phyloP scores from a whole-genome alignment of 805 yeast species.

The Candida krabiensis region DNA sequence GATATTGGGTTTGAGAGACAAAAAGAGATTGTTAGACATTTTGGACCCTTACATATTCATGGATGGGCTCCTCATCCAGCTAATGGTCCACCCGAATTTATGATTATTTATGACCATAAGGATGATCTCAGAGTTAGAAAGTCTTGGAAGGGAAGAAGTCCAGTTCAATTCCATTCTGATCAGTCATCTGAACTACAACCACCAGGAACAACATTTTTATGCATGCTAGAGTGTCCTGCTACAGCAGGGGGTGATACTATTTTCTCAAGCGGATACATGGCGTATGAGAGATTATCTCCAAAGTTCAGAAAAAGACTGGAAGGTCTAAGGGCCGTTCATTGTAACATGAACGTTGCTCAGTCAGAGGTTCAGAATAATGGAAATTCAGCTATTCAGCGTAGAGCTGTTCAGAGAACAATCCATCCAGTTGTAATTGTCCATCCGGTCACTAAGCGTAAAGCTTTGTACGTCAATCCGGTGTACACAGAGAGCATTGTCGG shows the following conservation, averaged over 20 bases:
- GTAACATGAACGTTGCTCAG: conserved; percentile 69
- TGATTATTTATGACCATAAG: conserved; percentile 41
- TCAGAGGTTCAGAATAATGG: conserved; percentile 57
- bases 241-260: conserved; percentile 72
- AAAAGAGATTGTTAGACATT: conserved; percentile 56
- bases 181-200: conserved; percentile 70
- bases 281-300: conserved; percentile 69
- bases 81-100: conserved; percentile 40
- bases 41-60: conserved; percentile 71
- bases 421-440: conserved; percentile 74
- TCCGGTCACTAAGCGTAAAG: conserved; percentile 68
- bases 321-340: conserved; percentile 68
- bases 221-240: conserved; percentile 42
- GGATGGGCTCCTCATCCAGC: conserved; percentile 52
- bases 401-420: conserved; percentile 56
- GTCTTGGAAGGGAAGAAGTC: conserved; percentile 31
- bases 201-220: conserved; percentile 51
- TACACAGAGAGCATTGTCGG: conserved; percentile 71
- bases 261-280: conserved; percentile 68
- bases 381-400: conserved; percentile 55
- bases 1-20: conserved; percentile 49
- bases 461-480: conserved; percentile 54
- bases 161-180: conserved; percentile 48
- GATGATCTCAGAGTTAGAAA: conserved; percentile 22
- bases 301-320: conserved; percentile 55